A percentile compares a stretch with the other conserved stretches of the same genome.
Evolutionary conservation across 2,329 filamentous ascomycete species (phyloP).

Genomic region (Drechslera avenae): DNA sequence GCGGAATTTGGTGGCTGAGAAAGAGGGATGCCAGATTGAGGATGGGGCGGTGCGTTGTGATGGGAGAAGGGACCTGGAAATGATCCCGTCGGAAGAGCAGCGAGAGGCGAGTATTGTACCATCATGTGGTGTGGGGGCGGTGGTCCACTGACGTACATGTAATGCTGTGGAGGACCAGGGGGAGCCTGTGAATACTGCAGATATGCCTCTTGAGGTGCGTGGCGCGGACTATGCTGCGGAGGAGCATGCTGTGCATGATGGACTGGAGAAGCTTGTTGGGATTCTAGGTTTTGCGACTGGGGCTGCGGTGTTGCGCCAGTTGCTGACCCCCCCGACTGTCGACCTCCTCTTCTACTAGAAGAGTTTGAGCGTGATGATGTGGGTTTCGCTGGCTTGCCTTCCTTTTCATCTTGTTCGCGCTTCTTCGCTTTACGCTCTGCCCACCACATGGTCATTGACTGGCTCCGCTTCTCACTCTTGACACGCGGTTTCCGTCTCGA

Average conservation of each 20-base stretch:
- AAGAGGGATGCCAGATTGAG: constrained; percentile 16
- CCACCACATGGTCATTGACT: constrained; percentile 56
- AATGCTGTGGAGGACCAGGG: constrained; percentile 27
- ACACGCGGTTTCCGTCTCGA: constrained; percentile 46
- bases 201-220: constrained; percentile 29
- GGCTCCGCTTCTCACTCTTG: constrained; percentile 52
- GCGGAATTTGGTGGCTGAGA: constrained; percentile 19
- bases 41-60: constrained; percentile 13
- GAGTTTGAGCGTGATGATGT: constrained; percentile 33
- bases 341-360: constrained; percentile 30
- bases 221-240: constrained; percentile 22
- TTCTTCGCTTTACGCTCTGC: constrained; percentile 50
- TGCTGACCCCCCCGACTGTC: constrained; percentile 24
- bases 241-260: constrained; percentile 15
- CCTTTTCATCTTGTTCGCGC: constrained; percentile 41
- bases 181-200: constrained; percentile 23
- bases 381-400: constrained; percentile 26
- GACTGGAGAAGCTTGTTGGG: constrained; percentile 24
- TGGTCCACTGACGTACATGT: constrained; percentile 25
- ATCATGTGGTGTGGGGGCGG: constrained; percentile 31
- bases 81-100: constrained; percentile 30
- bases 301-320: constrained; percentile 25
- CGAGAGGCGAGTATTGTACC: constrained; percentile 35
- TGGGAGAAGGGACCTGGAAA: constrained; percentile 16
- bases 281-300: constrained; percentile 18